Evolutionary conservation across 2,329 filamentous ascomycete genomes (phyloP).

Genomic region (Diaporthe citrichinensis): DNA sequence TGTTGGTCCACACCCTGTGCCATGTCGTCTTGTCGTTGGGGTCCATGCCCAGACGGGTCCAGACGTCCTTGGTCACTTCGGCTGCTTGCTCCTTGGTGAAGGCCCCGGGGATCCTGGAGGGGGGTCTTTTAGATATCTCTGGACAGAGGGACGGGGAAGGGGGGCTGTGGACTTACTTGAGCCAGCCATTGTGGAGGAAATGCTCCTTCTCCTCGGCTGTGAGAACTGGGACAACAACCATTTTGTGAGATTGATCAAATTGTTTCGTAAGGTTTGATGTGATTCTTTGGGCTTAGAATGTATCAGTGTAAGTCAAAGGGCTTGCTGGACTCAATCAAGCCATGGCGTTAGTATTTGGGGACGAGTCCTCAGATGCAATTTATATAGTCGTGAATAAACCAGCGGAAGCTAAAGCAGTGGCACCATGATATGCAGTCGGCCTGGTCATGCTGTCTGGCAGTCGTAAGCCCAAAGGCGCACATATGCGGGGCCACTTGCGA

Average conservation of each 20-base stretch:
- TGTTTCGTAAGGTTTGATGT: neutral
- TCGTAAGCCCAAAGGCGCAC: slow-evolving; percentile 9
- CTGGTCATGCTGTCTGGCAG: slow-evolving; percentile 33
- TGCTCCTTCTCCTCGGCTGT: slow-evolving; percentile 58
- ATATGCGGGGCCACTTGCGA: slow-evolving; percentile 4
- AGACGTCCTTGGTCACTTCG: slow-evolving; percentile 61
- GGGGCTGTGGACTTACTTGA: slow-evolving; percentile 48
- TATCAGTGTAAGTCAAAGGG: neutral
- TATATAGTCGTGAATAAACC: slow-evolving; percentile 16
- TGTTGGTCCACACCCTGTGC: slow-evolving; percentile 73
- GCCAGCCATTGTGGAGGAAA: slow-evolving; percentile 57
- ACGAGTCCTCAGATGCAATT: neutral
- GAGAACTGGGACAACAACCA: slow-evolving; percentile 46
- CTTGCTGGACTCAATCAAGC: neutral
- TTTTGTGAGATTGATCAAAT: neutral
- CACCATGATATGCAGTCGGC: slow-evolving; percentile 1
- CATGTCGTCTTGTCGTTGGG: slow-evolving; percentile 76
- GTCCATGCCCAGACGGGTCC: slow-evolving; percentile 76
- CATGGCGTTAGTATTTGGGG: neutral
- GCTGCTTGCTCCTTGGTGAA: slow-evolving; percentile 57
- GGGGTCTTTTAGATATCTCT: slow-evolving; percentile 43
- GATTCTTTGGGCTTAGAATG: neutral
- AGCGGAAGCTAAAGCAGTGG: slow-evolving; percentile 25
- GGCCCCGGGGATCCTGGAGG: slow-evolving; percentile 49
- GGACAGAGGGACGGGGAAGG: neutral